Evolutionary conservation across 2,329 filamentous ascomycete species (phyloP).

Genomic region (Beauveria rudraprayagi): DNA sequence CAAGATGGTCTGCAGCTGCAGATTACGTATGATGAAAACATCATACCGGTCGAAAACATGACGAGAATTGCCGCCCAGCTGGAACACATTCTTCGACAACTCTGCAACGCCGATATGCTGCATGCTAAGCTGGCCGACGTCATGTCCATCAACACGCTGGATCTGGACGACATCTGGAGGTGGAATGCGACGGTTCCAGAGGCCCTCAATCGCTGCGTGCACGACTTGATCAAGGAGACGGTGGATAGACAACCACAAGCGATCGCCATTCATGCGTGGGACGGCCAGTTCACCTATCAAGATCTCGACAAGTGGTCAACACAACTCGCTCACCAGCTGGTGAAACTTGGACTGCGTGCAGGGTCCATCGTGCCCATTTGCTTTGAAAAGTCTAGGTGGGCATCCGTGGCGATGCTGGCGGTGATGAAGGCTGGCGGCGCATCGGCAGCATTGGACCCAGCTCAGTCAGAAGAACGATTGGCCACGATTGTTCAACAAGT

Average conservation of each 20-base stretch:
- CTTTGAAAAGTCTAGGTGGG: conserved; percentile 22
- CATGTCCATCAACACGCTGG: background rate
- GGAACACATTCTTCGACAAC: conserved; percentile 7
- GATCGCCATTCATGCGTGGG: conserved; percentile 18
- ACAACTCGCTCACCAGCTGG: conserved; percentile 13
- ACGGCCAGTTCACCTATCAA: conserved; percentile 17
- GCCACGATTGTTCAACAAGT: conserved; percentile 6
- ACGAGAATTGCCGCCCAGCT: background rate
- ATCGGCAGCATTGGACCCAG: conserved; percentile 23
- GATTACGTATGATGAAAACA: background rate
- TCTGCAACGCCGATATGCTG: conserved; percentile 4
- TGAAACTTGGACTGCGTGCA: background rate
- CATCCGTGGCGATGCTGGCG: conserved; percentile 22
- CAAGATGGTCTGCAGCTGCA: conserved; percentile 2
- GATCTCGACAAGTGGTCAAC: conserved; percentile 17
- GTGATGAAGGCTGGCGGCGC: conserved; percentile 26
- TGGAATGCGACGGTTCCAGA: conserved; percentile 6
- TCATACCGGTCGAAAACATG: background rate
- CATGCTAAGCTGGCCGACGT: background rate
- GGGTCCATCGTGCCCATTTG: conserved; percentile 14
- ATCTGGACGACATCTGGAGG: conserved; percentile 2
- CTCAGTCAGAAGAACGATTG: conserved; percentile 13
- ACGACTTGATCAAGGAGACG: background rate
- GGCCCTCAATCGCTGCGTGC: background rate
- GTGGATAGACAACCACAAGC: conserved; percentile 8